Evolutionary conservation across 345 rosid genomes (phyloP), one percentile per base, ranked within the genome.

Genomic region (Rhodamnia argentea): DNA sequence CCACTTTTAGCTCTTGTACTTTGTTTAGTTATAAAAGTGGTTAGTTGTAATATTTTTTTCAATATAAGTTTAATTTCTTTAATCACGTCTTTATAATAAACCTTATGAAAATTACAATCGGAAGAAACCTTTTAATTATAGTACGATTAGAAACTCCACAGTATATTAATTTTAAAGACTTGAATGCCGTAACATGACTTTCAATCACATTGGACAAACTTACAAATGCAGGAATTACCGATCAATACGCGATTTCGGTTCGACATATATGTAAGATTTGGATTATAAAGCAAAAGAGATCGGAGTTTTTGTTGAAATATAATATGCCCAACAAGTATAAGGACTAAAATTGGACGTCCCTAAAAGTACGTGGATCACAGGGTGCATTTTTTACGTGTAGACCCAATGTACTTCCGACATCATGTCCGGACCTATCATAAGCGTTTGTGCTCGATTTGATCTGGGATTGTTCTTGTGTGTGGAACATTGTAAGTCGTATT

Each of bases 221-320:
- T 9, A 0, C 24, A 70, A 32, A 16, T 32, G 78, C 16, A 64
- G 6, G 44, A 32, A 20, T 16, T 32, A 16, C 24, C 24, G 9
- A 32, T 16, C 0, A 0, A 0, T 16, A 32, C 0, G 0, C 16
- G 22, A 42, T 62, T 62, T 62, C 40, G 14, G 13, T 62, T 62
- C 13, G 23, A 27, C 12, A 29, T 0, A 29, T 11, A 1, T 1
- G 1, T 29, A 0, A 29, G 9, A 15, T 62, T 15, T 15, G 6
- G 0, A 62, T 62, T 1, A 16, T 7, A 7, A 14, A 6, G 76
- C 27, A 0, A 29, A 62, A 60, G 20, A 60, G n/a, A 60, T 27
- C 0, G n/a, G n/a, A 60, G 0, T 0, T 64, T 15, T 23, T 23
- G n/a, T 56, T 4, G n/a, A 56, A 64, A 4, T 32, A 32, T 32